Percentiles rank a stretch among this genome's conserved stretches.
phyloP scores from a whole-genome alignment of 306 rosid genomes.

The Pterocarpus santalinus region DNA sequence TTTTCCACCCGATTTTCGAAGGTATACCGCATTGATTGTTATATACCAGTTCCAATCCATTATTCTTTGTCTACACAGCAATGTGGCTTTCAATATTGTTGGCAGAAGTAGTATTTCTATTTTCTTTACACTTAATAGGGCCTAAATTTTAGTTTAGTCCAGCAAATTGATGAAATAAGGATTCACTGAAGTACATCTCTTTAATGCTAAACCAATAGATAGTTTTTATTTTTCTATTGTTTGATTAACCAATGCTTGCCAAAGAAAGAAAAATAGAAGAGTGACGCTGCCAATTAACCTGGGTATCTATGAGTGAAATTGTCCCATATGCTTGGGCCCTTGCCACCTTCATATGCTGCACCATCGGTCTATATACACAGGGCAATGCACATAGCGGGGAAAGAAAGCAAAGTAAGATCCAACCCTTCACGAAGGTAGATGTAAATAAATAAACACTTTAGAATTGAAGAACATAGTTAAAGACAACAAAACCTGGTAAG shows the following conservation, averaged over 20 bases:
- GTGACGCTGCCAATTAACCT: conserved; percentile 23
- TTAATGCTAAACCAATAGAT: not conserved
- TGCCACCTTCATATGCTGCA: conserved; percentile 59
- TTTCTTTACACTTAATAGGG: too few relatives aligned
- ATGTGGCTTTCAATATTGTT: too few relatives aligned
- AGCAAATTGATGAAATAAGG: too few relatives aligned
- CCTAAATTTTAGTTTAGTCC: too few relatives aligned
- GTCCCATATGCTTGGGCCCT: conserved; percentile 69
- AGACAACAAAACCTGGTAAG: conserved; percentile 55
- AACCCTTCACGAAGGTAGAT: not conserved
- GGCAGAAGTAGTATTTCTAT: too few relatives aligned
- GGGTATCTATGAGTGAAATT: conserved; percentile 51
- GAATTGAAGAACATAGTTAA: not conserved
- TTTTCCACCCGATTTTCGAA: too few relatives aligned
- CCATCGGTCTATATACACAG: conserved; percentile 57
- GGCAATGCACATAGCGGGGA: not conserved
- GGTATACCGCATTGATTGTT: too few relatives aligned
- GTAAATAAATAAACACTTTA: not conserved
- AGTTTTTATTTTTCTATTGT: not conserved
- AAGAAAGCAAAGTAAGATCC: not conserved
- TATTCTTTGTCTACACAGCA: too few relatives aligned
- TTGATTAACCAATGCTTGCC: not conserved
- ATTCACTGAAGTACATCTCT: not conserved
- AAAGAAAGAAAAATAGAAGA: not conserved
- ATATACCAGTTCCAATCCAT: too few relatives aligned